These are phyloP conservation scores for Suillus clintonianus DNA, from an alignment of 768 basidiomycete species.

Conservation along the genomic window DNA sequence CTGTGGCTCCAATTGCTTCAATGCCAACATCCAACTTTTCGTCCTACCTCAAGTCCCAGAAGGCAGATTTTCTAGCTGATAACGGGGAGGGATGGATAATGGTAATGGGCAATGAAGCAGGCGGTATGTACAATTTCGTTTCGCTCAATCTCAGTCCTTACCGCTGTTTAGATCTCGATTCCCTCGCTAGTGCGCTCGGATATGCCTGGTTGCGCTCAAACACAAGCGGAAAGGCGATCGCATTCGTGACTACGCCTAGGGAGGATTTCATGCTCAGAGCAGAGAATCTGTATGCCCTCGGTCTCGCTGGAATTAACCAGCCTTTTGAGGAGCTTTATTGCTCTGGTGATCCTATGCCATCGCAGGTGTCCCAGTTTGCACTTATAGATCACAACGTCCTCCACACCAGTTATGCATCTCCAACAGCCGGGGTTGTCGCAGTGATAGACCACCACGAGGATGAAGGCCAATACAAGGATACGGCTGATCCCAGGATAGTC, in stretches of 20 bases:
- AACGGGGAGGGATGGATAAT: constrained; percentile 72
- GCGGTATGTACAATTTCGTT: constrained; percentile 53
- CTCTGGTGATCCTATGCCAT: constrained; percentile 55
- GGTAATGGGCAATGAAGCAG: constrained; percentile 95
- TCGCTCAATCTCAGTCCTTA: background rate
- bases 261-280: constrained; percentile 77
- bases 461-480: constrained; percentile 64
- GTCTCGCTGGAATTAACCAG: background rate
- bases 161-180: constrained; percentile 75
- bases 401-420: constrained; percentile 39
- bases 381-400: constrained; percentile 93
- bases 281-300: background rate
- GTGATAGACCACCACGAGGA: constrained; percentile 94
- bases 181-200: constrained; percentile 81
- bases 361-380: constrained; percentile 56
- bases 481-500: constrained; percentile 68
- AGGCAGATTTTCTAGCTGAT: constrained; percentile 62
- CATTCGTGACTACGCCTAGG: constrained; percentile 70
- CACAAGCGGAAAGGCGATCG: constrained; percentile 56
- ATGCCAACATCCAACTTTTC: constrained; percentile 33
- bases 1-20: background rate
- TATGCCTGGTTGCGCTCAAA: constrained; percentile 74
- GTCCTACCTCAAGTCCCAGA: constrained; percentile 47
- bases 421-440: constrained; percentile 59
- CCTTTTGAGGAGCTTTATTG: constrained; percentile 58